Evolutionary conservation across 2,329 filamentous ascomycete species (phyloP), one percentile per base, ranked within the genome.

Genomic region (Coniochaeta pulveracea): DNA sequence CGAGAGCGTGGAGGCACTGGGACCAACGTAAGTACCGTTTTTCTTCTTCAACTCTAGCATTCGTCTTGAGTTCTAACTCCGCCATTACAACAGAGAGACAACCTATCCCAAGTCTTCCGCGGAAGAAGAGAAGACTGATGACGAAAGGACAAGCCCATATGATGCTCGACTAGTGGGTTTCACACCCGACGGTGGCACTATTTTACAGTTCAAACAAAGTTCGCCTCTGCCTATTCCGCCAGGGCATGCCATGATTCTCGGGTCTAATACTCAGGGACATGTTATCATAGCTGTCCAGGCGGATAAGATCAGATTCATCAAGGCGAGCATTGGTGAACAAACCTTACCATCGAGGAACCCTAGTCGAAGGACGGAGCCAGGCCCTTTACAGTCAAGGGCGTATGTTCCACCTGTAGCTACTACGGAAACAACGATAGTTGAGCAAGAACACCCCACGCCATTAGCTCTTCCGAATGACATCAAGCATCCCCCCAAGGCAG

Each of bases 111-210:
- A n/a, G n/a, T n/a, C n/a, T n/a, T n/a, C n/a, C 11, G 31, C 40
- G 39, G 50, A 58, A 18, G 52, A 58, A 8, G 54, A 54, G 4
- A 44, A 49, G n/a, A n/a, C n/a, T n/a, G n/a, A n/a, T n/a, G n/a
- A n/a, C n/a, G n/a, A 3, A 48, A 54, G 18, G 50, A 50, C 6
- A 50, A 53, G 2, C 40, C 47, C 16, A 46, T 44, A 43, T 36
- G 34, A 41, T 21, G 50, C 48, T 32, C 45, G 57, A 17, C 55
- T 66, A 4, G 49, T 67, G 26, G 63, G 63, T 24, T 61, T 63
- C 42, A 63, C 61, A 2, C 48, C 63, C 8, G 53, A 60, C 4
- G 63, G 63, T 10, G 59, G 58, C 3, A 62, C 63, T 3, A 66
- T 67, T 33, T 43, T 67, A n/a, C 55, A 56, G 12, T 63, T 66